phyloP scores from a whole-genome alignment of 192 early-diverging fungal genomes.

The Coemansia sp. region DNA sequence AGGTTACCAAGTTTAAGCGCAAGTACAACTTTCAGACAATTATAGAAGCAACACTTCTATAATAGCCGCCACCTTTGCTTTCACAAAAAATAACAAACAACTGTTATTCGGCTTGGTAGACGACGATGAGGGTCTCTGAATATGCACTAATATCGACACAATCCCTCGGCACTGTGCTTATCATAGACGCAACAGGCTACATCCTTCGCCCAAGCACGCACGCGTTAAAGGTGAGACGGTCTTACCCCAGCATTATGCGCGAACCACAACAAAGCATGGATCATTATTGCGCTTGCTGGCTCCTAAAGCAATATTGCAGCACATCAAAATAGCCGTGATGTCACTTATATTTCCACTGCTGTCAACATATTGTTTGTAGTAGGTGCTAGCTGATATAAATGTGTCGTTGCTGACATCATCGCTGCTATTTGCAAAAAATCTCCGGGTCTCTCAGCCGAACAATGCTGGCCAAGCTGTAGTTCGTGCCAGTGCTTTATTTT shows the following conservation, averaged over 20 bases:
- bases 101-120: not conserved
- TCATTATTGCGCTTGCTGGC: too few species aligned
- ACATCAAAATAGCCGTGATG: not conserved
- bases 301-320: not conserved
- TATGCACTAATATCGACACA: slow-evolving; percentile 32
- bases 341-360: too few species aligned
- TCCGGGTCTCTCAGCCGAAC: slow-evolving; percentile 60
- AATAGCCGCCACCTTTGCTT: too few species aligned
- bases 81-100: too few species aligned
- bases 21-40: too few species aligned
- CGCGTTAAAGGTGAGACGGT: slow-evolving; percentile 24
- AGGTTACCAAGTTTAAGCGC: too few species aligned
- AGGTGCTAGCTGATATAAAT: slow-evolving; percentile 55
- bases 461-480: slow-evolving; percentile 64
- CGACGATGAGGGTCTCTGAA: slow-evolving; percentile 14
- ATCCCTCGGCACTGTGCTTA: slow-evolving; percentile 22
- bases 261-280: not conserved
- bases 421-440: slow-evolving; percentile 72
- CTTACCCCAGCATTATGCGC: too few species aligned
- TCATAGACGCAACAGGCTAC: slow-evolving; percentile 25
- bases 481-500: slow-evolving; percentile 57
- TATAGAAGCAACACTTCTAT: too few species aligned
- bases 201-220: slow-evolving; percentile 12
- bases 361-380: not conserved
- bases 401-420: slow-evolving; percentile 68